phyloP scores from a whole-genome alignment of 805 yeast genomes.

The Metschnikowia koreensis region DNA sequence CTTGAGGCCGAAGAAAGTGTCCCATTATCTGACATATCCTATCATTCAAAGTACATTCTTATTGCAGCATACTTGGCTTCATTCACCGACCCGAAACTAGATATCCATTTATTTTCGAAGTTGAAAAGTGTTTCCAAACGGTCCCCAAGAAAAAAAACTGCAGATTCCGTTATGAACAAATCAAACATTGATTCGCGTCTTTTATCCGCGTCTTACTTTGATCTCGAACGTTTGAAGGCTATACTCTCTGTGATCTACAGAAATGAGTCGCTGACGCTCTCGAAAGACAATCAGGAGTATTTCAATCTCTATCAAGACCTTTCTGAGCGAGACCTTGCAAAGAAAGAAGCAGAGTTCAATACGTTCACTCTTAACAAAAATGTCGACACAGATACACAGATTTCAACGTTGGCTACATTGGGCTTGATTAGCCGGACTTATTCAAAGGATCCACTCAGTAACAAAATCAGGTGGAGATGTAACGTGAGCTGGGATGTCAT shows the following conservation, averaged over 20 bases:
- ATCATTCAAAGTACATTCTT: constrained; percentile 64
- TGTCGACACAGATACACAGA: constrained; percentile 51
- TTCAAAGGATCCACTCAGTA: constrained; percentile 55
- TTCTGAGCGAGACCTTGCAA: constrained; percentile 34
- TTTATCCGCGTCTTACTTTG: constrained; percentile 71
- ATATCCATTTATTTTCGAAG: constrained; percentile 66
- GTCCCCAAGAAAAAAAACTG: constrained; percentile 35
- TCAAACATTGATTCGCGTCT: constrained; percentile 57
- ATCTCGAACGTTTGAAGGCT: constrained; percentile 76
- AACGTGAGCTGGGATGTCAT: constrained; percentile 69
- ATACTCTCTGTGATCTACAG: constrained; percentile 70
- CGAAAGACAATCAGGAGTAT: constrained; percentile 22
- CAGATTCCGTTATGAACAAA: constrained; percentile 25
- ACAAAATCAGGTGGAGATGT: constrained; percentile 75
- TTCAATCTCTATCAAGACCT: constrained; percentile 27
- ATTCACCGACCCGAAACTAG: constrained; percentile 66
- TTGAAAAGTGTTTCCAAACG: constrained; percentile 40
- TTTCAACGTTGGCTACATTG: constrained; percentile 58
- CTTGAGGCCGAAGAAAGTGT: constrained; percentile 19
- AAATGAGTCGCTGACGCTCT: constrained; percentile 32
- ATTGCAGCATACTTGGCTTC: constrained; percentile 85
- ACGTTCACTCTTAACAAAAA: constrained; percentile 39
- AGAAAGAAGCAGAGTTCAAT: constrained; percentile 32
- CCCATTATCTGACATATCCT: constrained; percentile 47
- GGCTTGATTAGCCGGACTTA: constrained; percentile 47